Evolutionary conservation across 2,329 filamentous ascomycete genomes (phyloP), one percentile per base, ranked within the genome.

Genomic region (Fusarium palustre): DNA sequence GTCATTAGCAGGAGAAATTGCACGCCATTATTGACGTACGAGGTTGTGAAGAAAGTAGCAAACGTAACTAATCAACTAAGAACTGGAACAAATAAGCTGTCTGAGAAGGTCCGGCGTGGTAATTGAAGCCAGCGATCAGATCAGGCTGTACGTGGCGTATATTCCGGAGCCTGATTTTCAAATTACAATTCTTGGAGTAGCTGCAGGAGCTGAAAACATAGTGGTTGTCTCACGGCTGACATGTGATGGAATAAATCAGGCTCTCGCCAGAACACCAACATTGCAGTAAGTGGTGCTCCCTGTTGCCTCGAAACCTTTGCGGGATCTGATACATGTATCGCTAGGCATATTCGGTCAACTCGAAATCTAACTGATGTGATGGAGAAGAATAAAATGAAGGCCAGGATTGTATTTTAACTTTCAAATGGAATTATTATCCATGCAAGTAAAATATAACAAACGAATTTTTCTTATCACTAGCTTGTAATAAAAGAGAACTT

Each of bases 61-160:
- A 15, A 16, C 3, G 13, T 5, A 16, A 33, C 2, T 4, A 7
- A 7, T 8, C 5, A 31, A 31, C 11, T 13, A 12, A 3, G 3
- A 31, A 31, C 5, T 12, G 4, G 3, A 31, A 12, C 11, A 13
- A 12, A 5, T 31, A 12, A 13, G 3, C 11, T 16, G 6, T 7
- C 5, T 34, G 31, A 16, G 6, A 16, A 7, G 15, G 8, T n/a
- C 9, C 2, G 11, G 4, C 0, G 7, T 38, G 5, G 0, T 9
- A 1, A 38, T 38, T 20, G 36, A 38, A n/a, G 18, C 10, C n/a
- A 20, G 10, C n/a, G 5, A 7, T 4, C 36, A 38, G 5, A 38
- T 12, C 7, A n/a, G 36, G n/a, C 36, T 38, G 5, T 2, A 0
- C 5, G 11, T 13, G 36, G 36, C 36, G 18, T 20, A 13, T 4